Evolutionary conservation across 345 rosid genomes (phyloP).

Genomic region (Gossypium arboreum): DNA sequence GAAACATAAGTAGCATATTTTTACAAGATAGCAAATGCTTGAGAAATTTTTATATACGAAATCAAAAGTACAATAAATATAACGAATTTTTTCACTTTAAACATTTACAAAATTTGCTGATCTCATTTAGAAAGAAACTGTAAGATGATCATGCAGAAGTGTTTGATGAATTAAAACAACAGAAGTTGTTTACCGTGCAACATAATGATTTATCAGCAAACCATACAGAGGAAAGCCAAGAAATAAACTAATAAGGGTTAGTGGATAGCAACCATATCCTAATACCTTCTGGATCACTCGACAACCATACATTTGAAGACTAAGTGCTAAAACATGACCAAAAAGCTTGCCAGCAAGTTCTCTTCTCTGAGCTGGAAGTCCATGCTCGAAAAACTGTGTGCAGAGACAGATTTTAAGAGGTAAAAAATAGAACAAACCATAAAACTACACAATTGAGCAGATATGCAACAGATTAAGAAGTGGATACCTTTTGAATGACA

Average conservation of each 20-base stretch:
- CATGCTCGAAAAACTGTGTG: slow-evolving; percentile 64
- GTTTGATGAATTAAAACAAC: background rate
- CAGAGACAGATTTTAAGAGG: background rate
- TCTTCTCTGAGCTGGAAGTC: slow-evolving; percentile 51
- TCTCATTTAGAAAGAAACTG: background rate
- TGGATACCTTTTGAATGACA: slow-evolving; percentile 59
- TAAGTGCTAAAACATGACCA: slow-evolving; percentile 50
- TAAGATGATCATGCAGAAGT: background rate
- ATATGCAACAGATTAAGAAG: slow-evolving; percentile 5
- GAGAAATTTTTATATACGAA: background rate
- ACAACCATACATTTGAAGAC: slow-evolving; percentile 72
- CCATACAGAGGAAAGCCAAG: too few species aligned
- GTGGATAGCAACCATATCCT: background rate
- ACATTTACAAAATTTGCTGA: background rate
- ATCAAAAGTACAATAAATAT: background rate
- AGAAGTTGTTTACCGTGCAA: background rate
- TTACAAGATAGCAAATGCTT: background rate
- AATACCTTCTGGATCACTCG: slow-evolving; percentile 62
- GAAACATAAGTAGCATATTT: background rate
- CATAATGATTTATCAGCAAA: background rate
- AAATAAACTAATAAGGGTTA: background rate
- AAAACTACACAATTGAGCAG: background rate
- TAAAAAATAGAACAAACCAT: background rate
- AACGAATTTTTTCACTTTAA: background rate
- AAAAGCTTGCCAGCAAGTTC: slow-evolving; percentile 49